Percentiles rank a stretch among this genome's conserved stretches.
Conservation (phyloP, 495 filamentous ascomycete species). For the Penicillium chermesinum region DNA sequence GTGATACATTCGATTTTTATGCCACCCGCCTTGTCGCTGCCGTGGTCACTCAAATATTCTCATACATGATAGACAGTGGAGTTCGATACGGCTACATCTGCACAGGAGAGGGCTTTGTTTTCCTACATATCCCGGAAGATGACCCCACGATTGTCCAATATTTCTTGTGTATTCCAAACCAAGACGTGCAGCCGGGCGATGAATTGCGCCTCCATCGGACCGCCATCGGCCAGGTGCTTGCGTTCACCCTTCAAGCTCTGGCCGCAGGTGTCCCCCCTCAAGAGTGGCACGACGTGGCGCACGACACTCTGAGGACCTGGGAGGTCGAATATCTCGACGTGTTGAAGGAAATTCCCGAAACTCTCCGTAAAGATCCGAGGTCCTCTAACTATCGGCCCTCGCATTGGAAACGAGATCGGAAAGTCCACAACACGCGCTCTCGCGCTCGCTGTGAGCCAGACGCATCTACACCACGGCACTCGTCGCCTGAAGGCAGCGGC, state of each 20-base stretch:
- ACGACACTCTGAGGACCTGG: conserved; percentile 21
- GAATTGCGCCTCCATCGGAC: no score
- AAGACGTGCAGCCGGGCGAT: conserved; percentile 27
- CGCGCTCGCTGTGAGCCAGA: conserved; percentile 19
- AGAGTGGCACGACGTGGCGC: conserved; percentile 34
- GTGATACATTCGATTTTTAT: conserved; percentile 29
- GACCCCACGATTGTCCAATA: conserved; percentile 21
- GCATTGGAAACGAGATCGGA: conserved; percentile 20
- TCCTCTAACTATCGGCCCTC: conserved; percentile 27
- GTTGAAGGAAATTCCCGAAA: conserved; percentile 26
- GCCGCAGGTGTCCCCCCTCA: conserved; percentile 24
- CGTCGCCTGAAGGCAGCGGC: conserved; percentile 18
- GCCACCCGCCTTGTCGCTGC: conserved; percentile 22
- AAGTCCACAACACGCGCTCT: conserved; percentile 24
- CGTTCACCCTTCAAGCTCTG: conserved; percentile 43
- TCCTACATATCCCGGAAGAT: conserved; percentile 41
- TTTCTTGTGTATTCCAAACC: conserved; percentile 27
- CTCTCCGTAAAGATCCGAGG: conserved; percentile 16
- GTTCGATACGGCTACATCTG: conserved; percentile 42
- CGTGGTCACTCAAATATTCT: conserved; percentile 44
- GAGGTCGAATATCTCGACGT: conserved; percentile 25
- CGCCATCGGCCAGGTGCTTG: conserved; percentile 44
- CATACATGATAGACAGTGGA: conserved; percentile 41
- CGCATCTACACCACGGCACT: conserved; percentile 31
- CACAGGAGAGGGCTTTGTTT: conserved; percentile 44